Base-by-base conservation (phyloP, 2,329 filamentous ascomycete species). In the Fusarium xylarioides region DNA sequence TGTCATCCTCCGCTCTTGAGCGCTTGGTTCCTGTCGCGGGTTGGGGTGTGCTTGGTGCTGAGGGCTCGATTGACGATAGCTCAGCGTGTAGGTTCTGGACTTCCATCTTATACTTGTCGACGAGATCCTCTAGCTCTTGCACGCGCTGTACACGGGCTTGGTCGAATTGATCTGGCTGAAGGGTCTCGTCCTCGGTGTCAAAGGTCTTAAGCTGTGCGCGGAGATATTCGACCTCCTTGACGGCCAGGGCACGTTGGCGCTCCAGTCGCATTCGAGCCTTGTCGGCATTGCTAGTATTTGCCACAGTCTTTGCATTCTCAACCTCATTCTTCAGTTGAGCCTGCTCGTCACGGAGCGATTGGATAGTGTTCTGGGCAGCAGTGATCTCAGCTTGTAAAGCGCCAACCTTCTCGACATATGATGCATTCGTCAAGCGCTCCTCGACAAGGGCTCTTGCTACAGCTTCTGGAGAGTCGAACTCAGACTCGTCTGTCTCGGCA, bases 211-310 rank as follows among this genome's bases (percentile, higher is more conserved):
- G 87, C 81, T 99, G 96, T 1, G 94, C 95, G 28, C 96, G 93
- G 11, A 99, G 88, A 80, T 97, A 97, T 75, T 98, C 95, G 1
- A 96, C 94, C 80, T 99, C 97, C 79, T 98, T 98, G 30, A 94
- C 87, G 0, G 95, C 94, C 12, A 99, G 87, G 2, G 88, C 90
- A 65, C 94, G 93, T 80, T 98, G 95, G 66, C 96, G 89, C 77
- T 99, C 95, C 1, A 98, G 84, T 37, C 96, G 90, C 59, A 92
- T 85, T 47, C 91, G 91, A 3, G 89, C 88, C 82, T 95, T 92
- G 77, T 94, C 92, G 21, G 86, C 85, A 26, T 84, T 86, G 3
- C 83, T 78, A 10, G 85, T 83, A 8, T 81, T 85, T 34, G 83
- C 83, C 2, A 84, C 82, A 7, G 84, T 82, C 77, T 91, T 93